Base-by-base conservation (phyloP, 2,329 filamentous ascomycete genomes). In the Tolypocladium sp. region DNA sequence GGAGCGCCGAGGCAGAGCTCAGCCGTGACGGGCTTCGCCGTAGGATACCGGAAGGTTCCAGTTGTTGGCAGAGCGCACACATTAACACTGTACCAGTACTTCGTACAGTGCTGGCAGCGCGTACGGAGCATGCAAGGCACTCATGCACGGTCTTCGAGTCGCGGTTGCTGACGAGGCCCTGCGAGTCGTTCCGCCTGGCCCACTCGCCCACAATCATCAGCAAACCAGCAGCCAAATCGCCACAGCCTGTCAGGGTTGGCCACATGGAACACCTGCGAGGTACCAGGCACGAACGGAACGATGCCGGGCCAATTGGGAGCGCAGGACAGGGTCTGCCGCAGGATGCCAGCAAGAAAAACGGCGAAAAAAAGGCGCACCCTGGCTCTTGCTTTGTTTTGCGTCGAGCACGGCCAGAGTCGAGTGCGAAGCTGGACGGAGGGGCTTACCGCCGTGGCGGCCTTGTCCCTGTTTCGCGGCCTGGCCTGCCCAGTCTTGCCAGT, bases 201-300 rank as follows among this genome's bases (percentile, higher is more conserved):
- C 49, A 52, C 49, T n/a, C 49, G 35, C 17, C 27, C 49, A 52
- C 27, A 52, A 33, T 8, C 49, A 12, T 5, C 27, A 65, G 63
- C 65, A 67, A 66, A 55, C 54, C 38, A 55, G 17, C 54, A 4
- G 9, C 15, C 42, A 33, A 2, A 52, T n/a, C 49, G 17, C 27
- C 27, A 6, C 8, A 40, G 52, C 73, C 72, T 74, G 70, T 73
- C 66, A 74, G 65, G 67, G 67, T 66, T 63, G 63, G 68, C 72
- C 74, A 75, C 71, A 74, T 75, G 71, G 70, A 67, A 63, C 41
- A 60, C 60, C 68, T 72, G 72, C 70, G 73, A 77, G 75, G 75
- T 71, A 77, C 75, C 73, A 72, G 73, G 71, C 65, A 71, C 71
- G 57, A 63, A 61, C 63, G 64, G 65, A 54, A 59, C 27, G 63